Evolutionary conservation across 2,329 filamentous ascomycete genomes (phyloP).

Genomic region (Pyrenochaeta sp.): DNA sequence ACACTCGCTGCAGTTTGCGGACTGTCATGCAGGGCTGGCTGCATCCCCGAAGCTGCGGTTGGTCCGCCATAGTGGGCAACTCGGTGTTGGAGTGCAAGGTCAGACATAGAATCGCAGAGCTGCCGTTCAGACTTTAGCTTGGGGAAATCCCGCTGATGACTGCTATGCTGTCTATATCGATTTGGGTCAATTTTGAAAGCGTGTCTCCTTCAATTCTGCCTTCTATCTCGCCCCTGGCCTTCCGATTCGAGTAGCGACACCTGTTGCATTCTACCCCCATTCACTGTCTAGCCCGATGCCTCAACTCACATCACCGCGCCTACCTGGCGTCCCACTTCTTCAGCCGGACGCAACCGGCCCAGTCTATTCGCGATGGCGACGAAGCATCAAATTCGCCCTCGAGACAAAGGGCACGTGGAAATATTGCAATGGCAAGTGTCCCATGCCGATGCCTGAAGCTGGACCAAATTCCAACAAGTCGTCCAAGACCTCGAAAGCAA

Average conservation of each 20-base stretch:
- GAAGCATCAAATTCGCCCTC: conserved; percentile 41
- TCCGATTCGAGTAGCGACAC: background rate
- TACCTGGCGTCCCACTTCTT: conserved; percentile 41
- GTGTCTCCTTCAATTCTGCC: background rate
- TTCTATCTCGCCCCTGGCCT: background rate
- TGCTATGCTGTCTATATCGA: background rate
- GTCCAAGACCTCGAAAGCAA: conserved; percentile 21
- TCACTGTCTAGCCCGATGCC: conserved; percentile 17
- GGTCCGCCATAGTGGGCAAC: conserved; percentile 6
- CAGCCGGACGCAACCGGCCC: conserved; percentile 36
- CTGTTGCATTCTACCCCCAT: background rate
- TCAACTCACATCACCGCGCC: conserved; percentile 34
- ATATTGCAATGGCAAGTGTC: conserved; percentile 40
- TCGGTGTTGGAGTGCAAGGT: conserved; percentile 15
- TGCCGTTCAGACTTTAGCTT: conserved; percentile 1
- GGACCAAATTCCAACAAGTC: conserved; percentile 32
- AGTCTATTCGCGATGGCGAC: conserved; percentile 44
- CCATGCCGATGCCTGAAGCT: conserved; percentile 47
- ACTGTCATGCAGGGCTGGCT: conserved; percentile 23
- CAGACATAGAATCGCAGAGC: conserved; percentile 11
- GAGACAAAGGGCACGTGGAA: conserved; percentile 44
- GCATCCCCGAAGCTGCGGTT: conserved; percentile 26
- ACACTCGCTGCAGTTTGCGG: conserved; percentile 10
- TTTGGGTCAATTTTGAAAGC: background rate
- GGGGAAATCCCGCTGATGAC: background rate